Conservation (phyloP, 1,139 yeast genomes). For the Yamadazyma diddensiae region DNA sequence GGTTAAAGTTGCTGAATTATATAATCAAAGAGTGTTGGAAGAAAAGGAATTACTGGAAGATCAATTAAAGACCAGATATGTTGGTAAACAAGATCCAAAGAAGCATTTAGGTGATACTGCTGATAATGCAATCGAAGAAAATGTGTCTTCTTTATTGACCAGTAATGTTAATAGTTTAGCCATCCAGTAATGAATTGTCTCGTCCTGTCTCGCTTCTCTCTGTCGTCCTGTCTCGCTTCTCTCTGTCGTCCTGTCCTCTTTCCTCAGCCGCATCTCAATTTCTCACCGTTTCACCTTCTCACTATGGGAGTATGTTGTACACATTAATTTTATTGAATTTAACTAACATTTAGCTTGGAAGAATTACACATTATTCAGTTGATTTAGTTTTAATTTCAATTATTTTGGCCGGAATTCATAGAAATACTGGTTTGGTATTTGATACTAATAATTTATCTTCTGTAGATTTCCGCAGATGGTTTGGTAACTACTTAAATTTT, state of each 20-base stretch:
- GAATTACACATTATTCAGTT: conserved; percentile 51
- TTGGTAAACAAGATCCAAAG: conserved; percentile 98
- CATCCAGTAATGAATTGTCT: conserved; percentile 52
- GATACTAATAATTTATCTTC: conserved; percentile 46
- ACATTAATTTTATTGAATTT: not conserved
- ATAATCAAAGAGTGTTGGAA: conserved; percentile 88
- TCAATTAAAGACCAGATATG: conserved; percentile 90
- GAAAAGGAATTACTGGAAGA: conserved; percentile 88
- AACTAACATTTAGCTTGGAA: conserved; percentile 41
- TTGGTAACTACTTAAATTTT: conserved; percentile 49
- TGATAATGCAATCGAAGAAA: conserved; percentile 81
- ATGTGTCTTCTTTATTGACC: conserved; percentile 80
- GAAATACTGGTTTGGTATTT: conserved; percentile 58
- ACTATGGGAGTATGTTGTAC: conserved; percentile 5
- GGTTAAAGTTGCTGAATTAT: conserved; percentile 89
- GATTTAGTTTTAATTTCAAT: conserved; percentile 62
- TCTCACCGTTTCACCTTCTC: not conserved
- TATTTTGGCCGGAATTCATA: conserved; percentile 62
- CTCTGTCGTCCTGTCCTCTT: too few relatives aligned
- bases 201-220: too few relatives aligned
- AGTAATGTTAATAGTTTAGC: conserved; percentile 88
- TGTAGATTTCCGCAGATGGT: conserved; percentile 52
- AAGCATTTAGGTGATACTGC: conserved; percentile 93
- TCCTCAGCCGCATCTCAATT: too few relatives aligned
- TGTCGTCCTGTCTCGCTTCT: too few relatives aligned